Percentiles rank a stretch among this genome's conserved stretches.
phyloP scores from a whole-genome alignment of 1,284 basidiomycete species.

The Mycena citricolor region DNA sequence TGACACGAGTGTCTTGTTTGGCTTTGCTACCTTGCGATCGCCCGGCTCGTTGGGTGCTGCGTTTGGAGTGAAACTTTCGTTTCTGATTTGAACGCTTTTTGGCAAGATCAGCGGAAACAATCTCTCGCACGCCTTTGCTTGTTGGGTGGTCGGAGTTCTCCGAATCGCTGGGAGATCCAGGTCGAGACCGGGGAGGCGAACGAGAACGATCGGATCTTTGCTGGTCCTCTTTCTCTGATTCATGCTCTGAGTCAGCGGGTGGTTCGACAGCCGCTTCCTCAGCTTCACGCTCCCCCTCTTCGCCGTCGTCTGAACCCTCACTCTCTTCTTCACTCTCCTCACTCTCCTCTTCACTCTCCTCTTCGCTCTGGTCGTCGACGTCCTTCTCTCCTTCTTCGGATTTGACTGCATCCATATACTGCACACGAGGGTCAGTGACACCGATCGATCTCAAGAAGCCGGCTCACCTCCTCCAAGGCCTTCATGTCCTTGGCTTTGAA shows the following conservation, averaged over 20 bases:
- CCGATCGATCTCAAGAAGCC: constrained; percentile 10
- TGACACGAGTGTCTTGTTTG: constrained; percentile 71
- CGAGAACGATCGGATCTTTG: constrained; percentile 31
- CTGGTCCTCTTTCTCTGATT: constrained; percentile 24
- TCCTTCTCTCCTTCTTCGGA: constrained; percentile 39
- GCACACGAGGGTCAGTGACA: too few species aligned
- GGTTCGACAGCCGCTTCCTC: constrained; percentile 27
- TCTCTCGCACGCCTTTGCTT: constrained; percentile 46
- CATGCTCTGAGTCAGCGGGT: constrained; percentile 28
- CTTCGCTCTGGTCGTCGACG: constrained; percentile 32
- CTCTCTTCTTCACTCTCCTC: constrained; percentile 29
- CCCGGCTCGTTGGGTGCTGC: constrained; percentile 63
- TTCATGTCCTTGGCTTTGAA: constrained; percentile 84
- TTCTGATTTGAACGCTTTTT: constrained; percentile 64
- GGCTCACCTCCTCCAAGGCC: constrained; percentile 76
- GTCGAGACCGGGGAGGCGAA: constrained; percentile 49
- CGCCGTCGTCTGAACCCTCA: constrained; percentile 39
- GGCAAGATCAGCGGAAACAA: constrained; percentile 63
- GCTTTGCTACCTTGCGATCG: constrained; percentile 82
- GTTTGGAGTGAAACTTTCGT: constrained; percentile 73
- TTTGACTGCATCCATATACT: constrained; percentile 71
- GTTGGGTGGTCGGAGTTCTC: constrained; percentile 31
- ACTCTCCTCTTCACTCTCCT: constrained; percentile 29
- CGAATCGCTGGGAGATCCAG: constrained; percentile 37
- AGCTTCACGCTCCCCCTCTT: constrained; percentile 36